These are phyloP conservation scores for Suhomyces wounanorum DNA, from an alignment of 1,139 yeast species.

Conservation along the genomic window DNA sequence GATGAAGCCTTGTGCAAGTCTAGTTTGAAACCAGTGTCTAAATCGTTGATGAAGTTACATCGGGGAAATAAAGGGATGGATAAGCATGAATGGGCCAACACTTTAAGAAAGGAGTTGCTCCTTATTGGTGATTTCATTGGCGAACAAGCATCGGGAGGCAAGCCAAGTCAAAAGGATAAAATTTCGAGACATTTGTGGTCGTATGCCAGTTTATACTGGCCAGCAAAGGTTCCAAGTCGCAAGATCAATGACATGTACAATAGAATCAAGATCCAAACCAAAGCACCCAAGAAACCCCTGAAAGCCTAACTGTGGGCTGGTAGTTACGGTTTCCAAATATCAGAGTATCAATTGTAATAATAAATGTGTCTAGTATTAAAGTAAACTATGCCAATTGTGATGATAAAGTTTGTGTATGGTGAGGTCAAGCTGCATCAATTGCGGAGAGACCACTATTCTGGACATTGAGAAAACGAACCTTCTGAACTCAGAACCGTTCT, in stretches of 20 bases:
- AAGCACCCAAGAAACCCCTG: constrained; percentile 11
- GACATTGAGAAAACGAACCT: no score
- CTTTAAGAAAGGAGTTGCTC: constrained; percentile 71
- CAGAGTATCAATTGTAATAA: background rate
- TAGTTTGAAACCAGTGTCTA: constrained; percentile 69
- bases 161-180: constrained; percentile 24
- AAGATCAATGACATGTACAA: constrained; percentile 85
- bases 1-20: constrained; percentile 73
- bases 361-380: background rate
- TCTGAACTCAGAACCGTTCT: no score
- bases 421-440: no score
- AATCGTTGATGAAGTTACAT: constrained; percentile 71
- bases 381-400: no score
- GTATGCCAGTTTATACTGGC: constrained; percentile 91
- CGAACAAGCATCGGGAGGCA: constrained; percentile 7
- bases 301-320: background rate
- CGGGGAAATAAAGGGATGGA: constrained; percentile 82
- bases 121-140: constrained; percentile 76
- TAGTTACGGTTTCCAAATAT: background rate
- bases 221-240: constrained; percentile 79
- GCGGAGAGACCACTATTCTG: no score
- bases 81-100: constrained; percentile 79
- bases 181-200: constrained; percentile 81
- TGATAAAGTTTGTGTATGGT: no score
- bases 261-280: constrained; percentile 44